phyloP scores from a whole-genome alignment of 495 filamentous ascomycete species.

The Hypoxylon lenormandii region DNA sequence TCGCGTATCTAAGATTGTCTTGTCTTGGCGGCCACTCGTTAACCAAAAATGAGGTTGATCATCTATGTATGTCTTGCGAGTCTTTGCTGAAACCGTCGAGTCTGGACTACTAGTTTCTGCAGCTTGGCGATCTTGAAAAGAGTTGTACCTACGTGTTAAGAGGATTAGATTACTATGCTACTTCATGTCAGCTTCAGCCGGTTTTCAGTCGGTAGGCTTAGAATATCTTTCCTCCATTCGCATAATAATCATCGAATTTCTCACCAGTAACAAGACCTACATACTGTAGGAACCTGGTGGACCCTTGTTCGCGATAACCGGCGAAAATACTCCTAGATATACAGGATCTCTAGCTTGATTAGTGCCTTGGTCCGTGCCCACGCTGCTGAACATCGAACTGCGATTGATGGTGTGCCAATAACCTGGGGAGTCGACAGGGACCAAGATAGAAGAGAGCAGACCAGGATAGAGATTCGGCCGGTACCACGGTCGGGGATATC shows the following conservation, averaged over 20 bases:
- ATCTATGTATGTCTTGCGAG: slow-evolving; percentile 5
- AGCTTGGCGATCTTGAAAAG: slow-evolving; percentile 1
- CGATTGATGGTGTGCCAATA: slow-evolving; percentile 15
- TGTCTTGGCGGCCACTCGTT: neutral
- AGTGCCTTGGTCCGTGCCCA: slow-evolving; percentile 18
- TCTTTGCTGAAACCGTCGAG: neutral
- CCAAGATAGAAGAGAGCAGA: neutral
- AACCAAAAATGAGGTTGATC: slow-evolving; percentile 12
- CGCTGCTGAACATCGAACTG: slow-evolving; percentile 18
- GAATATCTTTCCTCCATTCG: too few species aligned
- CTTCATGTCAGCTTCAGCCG: too few species aligned
- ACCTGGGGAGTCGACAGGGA: slow-evolving; percentile 33
- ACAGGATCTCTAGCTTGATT: slow-evolving; percentile 23
- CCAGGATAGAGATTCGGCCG: slow-evolving; percentile 7
- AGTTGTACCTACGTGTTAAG: too few species aligned
- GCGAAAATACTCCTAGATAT: neutral
- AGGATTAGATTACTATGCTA: too few species aligned
- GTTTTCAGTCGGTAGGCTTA: too few species aligned
- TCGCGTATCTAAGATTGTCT: slow-evolving; percentile 2
- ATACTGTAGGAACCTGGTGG: neutral
- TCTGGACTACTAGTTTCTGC: slow-evolving; percentile 9
- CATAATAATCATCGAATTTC: neutral
- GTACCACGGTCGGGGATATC: slow-evolving; percentile 28
- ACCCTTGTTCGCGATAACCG: slow-evolving; percentile 4
- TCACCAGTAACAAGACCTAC: neutral